Percentiles rank a stretch among this genome's conserved stretches.
phyloP scores from a whole-genome alignment of 2,329 filamentous ascomycete species.

The Xylariaceae sp. region DNA sequence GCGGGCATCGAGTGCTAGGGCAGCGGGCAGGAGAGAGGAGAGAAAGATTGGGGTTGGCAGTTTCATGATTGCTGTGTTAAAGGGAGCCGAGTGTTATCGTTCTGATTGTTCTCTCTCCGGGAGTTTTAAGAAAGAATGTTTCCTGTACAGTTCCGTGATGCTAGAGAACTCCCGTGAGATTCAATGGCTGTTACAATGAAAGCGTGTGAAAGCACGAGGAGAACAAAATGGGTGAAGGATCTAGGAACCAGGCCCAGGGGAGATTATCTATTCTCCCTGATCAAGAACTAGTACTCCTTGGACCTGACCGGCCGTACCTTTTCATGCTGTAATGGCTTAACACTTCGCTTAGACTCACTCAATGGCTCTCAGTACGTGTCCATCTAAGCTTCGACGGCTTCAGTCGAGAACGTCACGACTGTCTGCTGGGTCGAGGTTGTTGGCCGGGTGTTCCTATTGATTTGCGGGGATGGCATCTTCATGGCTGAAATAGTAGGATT shows the following conservation, averaged over 20 bases:
- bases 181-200: not conserved
- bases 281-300: not conserved
- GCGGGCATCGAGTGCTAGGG: slow-evolving; percentile 23
- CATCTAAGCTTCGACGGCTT: slow-evolving; percentile 7
- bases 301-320: not conserved
- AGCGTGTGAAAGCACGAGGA: not conserved
- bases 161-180: not conserved
- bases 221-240: not conserved
- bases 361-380: not conserved
- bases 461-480: not conserved
- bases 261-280: not conserved
- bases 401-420: slow-evolving; percentile 5
- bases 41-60: slow-evolving; percentile 19
- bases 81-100: not conserved
- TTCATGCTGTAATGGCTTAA: not conserved
- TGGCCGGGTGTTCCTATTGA: not conserved
- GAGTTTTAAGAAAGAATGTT: not conserved
- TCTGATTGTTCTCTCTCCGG: not conserved
- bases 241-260: not conserved
- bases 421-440: not conserved
- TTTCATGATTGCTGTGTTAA: slow-evolving; percentile 17
- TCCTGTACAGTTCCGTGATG: not conserved
- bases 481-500: not conserved
- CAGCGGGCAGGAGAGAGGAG: slow-evolving; percentile 18
- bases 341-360: not conserved